Conservation (phyloP, 306 rosid genomes). For the Corylus avellana region DNA sequence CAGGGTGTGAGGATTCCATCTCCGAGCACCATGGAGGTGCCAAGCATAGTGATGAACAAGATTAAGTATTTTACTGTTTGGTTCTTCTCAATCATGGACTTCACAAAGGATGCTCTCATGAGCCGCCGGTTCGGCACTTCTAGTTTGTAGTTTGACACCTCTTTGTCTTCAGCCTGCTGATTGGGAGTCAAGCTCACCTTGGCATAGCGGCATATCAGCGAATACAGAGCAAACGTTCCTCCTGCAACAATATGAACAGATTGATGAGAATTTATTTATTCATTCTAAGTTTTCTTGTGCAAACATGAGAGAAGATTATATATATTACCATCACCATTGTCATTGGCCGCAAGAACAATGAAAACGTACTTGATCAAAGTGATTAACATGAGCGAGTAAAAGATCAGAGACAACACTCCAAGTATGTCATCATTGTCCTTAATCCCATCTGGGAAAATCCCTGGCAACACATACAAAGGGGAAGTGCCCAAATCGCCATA, state of each 20-base stretch:
- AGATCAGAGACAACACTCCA: slow-evolving; percentile 25
- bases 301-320: no score
- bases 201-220: slow-evolving; percentile 30
- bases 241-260: slow-evolving; percentile 4
- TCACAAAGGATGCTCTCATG: slow-evolving; percentile 23
- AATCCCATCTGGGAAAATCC: slow-evolving; percentile 19
- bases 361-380: slow-evolving; percentile 34
- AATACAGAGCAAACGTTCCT: slow-evolving; percentile 37
- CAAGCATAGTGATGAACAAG: slow-evolving; percentile 34
- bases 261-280: background rate
- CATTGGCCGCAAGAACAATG: slow-evolving; percentile 27
- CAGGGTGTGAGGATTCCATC: slow-evolving; percentile 47
- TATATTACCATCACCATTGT: slow-evolving; percentile 33
- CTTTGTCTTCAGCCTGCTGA: slow-evolving; percentile 27
- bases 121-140: slow-evolving; percentile 8
- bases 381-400: slow-evolving; percentile 25
- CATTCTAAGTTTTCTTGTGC: no score
- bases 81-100: slow-evolving; percentile 27
- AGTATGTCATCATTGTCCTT: slow-evolving; percentile 25
- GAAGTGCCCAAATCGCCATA: slow-evolving; percentile 37
- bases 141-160: slow-evolving; percentile 34
- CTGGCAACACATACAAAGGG: slow-evolving; percentile 29
- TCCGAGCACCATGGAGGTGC: slow-evolving; percentile 49
- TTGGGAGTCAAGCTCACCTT: slow-evolving; percentile 35
- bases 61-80: slow-evolving; percentile 12